phyloP scores from a whole-genome alignment of 106 monocot genomes.

The Narthecium ossifragum region DNA sequence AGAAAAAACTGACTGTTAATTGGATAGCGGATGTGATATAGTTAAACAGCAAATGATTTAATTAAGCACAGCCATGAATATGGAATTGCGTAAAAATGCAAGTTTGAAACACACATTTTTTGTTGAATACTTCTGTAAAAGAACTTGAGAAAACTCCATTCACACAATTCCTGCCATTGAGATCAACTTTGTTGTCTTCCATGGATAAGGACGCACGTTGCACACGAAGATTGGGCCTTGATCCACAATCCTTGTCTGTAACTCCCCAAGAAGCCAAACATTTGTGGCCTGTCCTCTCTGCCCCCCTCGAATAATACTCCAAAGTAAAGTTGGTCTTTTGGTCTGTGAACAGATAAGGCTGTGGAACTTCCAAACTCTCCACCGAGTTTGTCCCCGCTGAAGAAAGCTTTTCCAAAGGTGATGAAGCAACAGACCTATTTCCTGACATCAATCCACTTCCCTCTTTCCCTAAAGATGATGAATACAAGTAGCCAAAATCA shows the following conservation, averaged over 20 bases:
- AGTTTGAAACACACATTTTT: conserved; percentile 36
- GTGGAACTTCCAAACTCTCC: conserved; percentile 14
- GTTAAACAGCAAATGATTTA: neutral
- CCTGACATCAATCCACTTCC: conserved; percentile 34
- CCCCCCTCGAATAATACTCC: conserved; percentile 10
- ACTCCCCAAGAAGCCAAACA: conserved; percentile 14
- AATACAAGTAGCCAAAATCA: neutral
- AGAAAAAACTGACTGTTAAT: too few relatives aligned
- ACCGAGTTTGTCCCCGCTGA: conserved; percentile 18
- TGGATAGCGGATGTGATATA: neutral
- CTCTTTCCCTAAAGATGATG: conserved; percentile 17
- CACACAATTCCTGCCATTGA: conserved; percentile 18
- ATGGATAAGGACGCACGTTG: conserved; percentile 6
- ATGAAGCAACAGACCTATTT: conserved; percentile 36
- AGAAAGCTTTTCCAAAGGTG: conserved; percentile 32
- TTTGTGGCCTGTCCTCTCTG: conserved; percentile 7
- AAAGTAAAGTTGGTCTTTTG: conserved; percentile 17
- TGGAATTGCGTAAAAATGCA: too few relatives aligned
- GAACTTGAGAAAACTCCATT: conserved; percentile 52
- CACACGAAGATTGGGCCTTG: conserved; percentile 7
- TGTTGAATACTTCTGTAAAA: conserved; percentile 35
- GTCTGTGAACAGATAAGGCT: conserved; percentile 14
- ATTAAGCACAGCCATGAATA: neutral
- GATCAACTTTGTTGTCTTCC: conserved; percentile 11
- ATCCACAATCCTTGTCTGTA: conserved; percentile 8